Percentiles rank a stretch among this genome's conserved stretches.
phyloP scores from a whole-genome alignment of 139 green algal species.

The Chlorella sp. region DNA sequence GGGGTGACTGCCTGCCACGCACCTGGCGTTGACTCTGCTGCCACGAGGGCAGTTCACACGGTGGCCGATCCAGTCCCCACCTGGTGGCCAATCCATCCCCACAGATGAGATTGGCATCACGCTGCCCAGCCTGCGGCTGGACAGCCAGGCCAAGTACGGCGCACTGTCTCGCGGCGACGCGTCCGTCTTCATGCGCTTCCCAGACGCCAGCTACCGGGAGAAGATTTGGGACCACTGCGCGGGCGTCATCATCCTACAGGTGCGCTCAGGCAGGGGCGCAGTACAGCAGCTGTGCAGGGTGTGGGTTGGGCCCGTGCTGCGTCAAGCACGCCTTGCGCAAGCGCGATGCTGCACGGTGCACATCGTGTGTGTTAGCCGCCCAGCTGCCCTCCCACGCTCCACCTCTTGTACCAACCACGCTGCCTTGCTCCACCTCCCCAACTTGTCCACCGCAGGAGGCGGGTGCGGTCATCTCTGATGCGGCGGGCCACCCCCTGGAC shows the following conservation, averaged over 20 bases:
- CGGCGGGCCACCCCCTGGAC: conserved; percentile 47
- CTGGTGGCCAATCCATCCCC: neutral
- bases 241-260: conserved; percentile 77
- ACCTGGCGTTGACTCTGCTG: neutral
- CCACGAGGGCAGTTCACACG: too few relatives aligned
- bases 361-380: neutral
- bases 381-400: too few relatives aligned
- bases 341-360: neutral
- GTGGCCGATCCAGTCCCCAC: too few relatives aligned
- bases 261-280: neutral
- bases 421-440: neutral
- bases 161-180: conserved; percentile 79
- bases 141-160: conserved; percentile 95
- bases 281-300: neutral
- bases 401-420: too few relatives aligned
- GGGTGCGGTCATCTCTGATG: conserved; percentile 70
- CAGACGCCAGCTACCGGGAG: conserved; percentile 79
- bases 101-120: conserved; percentile 70
- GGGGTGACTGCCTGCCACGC: neutral
- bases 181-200: conserved; percentile 92
- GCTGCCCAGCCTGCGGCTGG: conserved; percentile 73
- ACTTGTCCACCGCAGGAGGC: conserved; percentile 67
- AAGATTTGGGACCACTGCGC: conserved; percentile 96
- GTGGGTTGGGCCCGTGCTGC: neutral
- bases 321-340: neutral